phyloP scores from a whole-genome alignment of 208 protist genomes.

The Leishmania mexicana region DNA sequence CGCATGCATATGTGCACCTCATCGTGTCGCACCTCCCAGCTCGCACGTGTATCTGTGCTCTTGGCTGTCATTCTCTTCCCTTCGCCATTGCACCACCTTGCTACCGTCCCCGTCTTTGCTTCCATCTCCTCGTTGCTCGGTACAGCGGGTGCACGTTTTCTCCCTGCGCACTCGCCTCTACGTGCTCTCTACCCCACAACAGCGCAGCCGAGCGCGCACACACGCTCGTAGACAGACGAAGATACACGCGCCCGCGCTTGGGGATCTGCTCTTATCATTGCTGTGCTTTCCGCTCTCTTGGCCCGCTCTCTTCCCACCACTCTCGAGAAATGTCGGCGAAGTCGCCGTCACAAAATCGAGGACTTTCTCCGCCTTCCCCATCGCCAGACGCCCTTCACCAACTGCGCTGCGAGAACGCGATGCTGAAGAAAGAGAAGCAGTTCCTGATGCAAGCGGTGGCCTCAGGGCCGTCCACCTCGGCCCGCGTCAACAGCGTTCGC shows the following conservation, averaged over 20 bases:
- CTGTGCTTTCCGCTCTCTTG: neutral
- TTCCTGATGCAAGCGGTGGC: conserved; percentile 51
- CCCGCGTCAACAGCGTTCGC: conserved; percentile 53
- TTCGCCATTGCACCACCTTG: neutral
- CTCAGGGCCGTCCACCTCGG: conserved; percentile 36
- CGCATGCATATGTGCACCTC: neutral
- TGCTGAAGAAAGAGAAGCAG: conserved; percentile 45
- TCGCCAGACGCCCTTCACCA: conserved; percentile 29
- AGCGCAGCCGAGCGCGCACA: neutral
- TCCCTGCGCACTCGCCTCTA: neutral
- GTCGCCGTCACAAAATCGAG: neutral
- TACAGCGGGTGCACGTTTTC: neutral
- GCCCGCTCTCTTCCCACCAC: neutral
- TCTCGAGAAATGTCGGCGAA: neutral
- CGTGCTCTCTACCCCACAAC: neutral
- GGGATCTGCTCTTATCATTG: neutral
- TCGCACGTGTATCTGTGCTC: neutral
- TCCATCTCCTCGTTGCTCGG: neutral
- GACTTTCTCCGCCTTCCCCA: neutral
- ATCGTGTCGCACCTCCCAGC: neutral
- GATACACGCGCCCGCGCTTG: neutral
- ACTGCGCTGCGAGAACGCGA: conserved; percentile 50
- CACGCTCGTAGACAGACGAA: neutral
- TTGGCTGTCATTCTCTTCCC: neutral
- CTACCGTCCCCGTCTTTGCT: neutral